These are phyloP conservation scores for Gossypium lobatum DNA, from an alignment of 441 rosid species.

Conservation along the genomic window DNA sequence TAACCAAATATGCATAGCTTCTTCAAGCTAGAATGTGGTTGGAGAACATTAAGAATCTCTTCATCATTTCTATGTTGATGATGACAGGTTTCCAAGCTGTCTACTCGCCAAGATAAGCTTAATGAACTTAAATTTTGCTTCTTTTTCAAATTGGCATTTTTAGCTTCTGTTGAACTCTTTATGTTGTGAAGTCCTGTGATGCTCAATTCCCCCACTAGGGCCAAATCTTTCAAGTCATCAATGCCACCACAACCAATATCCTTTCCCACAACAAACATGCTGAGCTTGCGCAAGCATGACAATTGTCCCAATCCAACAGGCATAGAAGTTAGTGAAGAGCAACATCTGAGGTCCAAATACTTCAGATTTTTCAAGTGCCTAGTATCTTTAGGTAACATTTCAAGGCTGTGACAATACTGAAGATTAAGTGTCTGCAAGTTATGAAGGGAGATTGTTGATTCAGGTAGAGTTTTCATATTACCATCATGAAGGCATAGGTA, in stretches of 20 bases:
- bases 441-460: background rate
- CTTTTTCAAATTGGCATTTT: background rate
- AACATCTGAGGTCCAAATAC: background rate
- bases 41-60: background rate
- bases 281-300: background rate
- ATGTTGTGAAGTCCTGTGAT: background rate
- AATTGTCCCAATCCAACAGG: background rate
- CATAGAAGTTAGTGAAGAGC: background rate
- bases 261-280: background rate
- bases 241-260: background rate
- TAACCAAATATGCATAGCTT: background rate
- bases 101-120: background rate
- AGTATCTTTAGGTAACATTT: background rate
- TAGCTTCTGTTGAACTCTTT: background rate
- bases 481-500: background rate
- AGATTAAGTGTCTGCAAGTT: background rate
- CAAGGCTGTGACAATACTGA: accelerated
- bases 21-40: background rate
- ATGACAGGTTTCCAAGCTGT: no score
- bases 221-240: background rate
- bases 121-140: background rate
- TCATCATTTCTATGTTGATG: background rate
- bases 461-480: background rate
- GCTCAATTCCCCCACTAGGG: background rate
- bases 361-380: background rate